These are phyloP conservation scores for Elsinoe arachidis DNA, from an alignment of 2,329 filamentous ascomycete species.

Conservation along the genomic window DNA sequence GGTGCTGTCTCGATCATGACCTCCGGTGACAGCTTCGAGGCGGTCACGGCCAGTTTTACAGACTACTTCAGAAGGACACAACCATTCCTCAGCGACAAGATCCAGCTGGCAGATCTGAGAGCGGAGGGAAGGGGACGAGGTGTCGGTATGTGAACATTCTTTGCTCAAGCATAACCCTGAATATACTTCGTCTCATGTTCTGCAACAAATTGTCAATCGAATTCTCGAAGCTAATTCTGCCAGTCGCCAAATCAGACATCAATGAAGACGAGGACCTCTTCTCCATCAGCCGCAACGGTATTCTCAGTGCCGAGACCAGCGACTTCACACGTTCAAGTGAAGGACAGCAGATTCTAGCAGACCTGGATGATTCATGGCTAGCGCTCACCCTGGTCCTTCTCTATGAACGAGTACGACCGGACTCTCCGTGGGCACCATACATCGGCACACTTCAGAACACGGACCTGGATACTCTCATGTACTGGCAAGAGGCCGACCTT, in stretches of 20 bases:
- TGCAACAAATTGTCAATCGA: too few relatives aligned
- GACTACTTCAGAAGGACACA: slow-evolving; percentile 48
- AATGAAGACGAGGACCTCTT: slow-evolving; percentile 69
- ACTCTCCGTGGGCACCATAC: slow-evolving; percentile 69
- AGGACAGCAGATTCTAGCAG: slow-evolving; percentile 23
- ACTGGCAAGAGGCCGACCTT: slow-evolving; percentile 67
- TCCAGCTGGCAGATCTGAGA: slow-evolving; percentile 51
- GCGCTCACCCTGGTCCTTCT: slow-evolving; percentile 70
- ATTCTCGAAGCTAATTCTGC: not conserved
- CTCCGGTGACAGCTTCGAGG: not conserved
- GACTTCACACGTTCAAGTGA: slow-evolving; percentile 36
- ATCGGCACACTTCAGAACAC: slow-evolving; percentile 60
- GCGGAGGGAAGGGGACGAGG: slow-evolving; percentile 50
- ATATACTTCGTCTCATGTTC: too few relatives aligned
- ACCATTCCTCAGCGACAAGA: slow-evolving; percentile 49
- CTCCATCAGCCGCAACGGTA: slow-evolving; percentile 61
- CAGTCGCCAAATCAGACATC: slow-evolving; percentile 65
- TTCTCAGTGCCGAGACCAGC: slow-evolving; percentile 68
- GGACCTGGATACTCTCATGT: slow-evolving; percentile 79
- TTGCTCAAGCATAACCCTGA: too few relatives aligned
- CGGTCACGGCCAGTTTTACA: slow-evolving; percentile 36
- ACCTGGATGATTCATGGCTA: slow-evolving; percentile 38
- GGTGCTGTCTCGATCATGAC: not conserved
- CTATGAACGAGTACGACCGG: slow-evolving; percentile 55
- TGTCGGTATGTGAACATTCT: slow-evolving; percentile 44